Conservation (phyloP, 2,329 filamentous ascomycete species). For the Monilinia aucupariae region DNA sequence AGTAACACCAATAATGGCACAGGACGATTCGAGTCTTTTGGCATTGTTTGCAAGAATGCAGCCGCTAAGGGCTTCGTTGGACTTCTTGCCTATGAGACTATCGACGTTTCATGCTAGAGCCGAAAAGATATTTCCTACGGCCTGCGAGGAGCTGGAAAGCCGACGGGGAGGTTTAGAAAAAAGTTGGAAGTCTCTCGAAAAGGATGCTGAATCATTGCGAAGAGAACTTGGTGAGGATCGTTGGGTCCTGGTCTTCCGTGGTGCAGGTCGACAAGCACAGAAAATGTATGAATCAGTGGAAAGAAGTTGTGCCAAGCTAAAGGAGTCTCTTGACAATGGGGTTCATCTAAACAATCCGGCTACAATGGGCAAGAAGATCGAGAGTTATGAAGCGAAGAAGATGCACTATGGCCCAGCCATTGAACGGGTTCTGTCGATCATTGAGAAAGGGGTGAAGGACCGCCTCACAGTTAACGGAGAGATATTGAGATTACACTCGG, state of each 20-base stretch:
- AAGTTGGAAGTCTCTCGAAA: constrained; percentile 83
- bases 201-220: constrained; percentile 81
- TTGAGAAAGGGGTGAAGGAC: constrained; percentile 91
- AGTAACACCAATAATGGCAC: constrained; percentile 50
- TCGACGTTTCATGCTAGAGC: constrained; percentile 80
- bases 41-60: constrained; percentile 94
- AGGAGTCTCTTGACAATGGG: constrained; percentile 70
- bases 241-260: constrained; percentile 93
- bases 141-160: constrained; percentile 81
- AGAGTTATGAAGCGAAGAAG: constrained; percentile 93
- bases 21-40: constrained; percentile 83
- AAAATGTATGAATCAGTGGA: constrained; percentile 97
- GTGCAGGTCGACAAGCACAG: constrained; percentile 82
- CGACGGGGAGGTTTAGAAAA: constrained; percentile 69
- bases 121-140: constrained; percentile 74
- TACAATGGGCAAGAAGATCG: constrained; percentile 72
- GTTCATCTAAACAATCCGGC: constrained; percentile 67
- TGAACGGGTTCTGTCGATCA: constrained; percentile 83
- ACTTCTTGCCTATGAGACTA: constrained; percentile 92
- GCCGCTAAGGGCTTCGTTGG: constrained; percentile 82
- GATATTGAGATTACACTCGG: constrained; percentile 77
- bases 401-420: constrained; percentile 91
- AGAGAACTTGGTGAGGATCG: constrained; percentile 91
- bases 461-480: constrained; percentile 96
- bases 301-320: constrained; percentile 75